phyloP scores from a whole-genome alignment of 345 rosid genomes.

The Populus nigra region DNA sequence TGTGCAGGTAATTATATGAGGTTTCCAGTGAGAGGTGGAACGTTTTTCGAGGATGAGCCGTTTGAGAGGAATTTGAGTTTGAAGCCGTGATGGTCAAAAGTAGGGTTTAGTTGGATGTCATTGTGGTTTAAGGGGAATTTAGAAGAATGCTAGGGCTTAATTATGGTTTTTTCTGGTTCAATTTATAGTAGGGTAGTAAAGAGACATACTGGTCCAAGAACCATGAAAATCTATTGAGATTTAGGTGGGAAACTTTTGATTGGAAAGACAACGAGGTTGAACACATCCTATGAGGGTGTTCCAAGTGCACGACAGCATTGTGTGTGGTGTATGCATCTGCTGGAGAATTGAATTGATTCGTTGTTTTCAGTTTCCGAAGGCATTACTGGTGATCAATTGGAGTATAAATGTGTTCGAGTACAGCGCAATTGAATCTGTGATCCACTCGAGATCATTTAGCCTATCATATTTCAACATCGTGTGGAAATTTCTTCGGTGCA shows the following conservation, averaged over 20 bases:
- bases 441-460: neutral
- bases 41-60: neutral
- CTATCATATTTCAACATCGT: neutral
- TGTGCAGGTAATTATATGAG: slow-evolving; percentile 41
- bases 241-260: slow-evolving; percentile 8
- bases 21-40: slow-evolving; percentile 35
- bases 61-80: slow-evolving; percentile 26
- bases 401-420: neutral
- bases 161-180: neutral
- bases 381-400: neutral
- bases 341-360: neutral
- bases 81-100: slow-evolving; percentile 53
- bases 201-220: slow-evolving; percentile 23
- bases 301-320: neutral
- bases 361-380: neutral
- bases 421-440: neutral
- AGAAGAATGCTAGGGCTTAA: slow-evolving; percentile 20
- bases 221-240: slow-evolving; percentile 22
- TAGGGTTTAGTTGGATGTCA: slow-evolving; percentile 54
- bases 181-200: slow-evolving; percentile 23
- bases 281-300: slow-evolving; percentile 14
- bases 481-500: neutral
- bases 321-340: neutral
- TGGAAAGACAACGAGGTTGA: slow-evolving; percentile 23
- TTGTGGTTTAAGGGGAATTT: slow-evolving; percentile 25